Evolutionary conservation across 2,329 filamentous ascomycete genomes (phyloP).

Genomic region (Colletotrichum spaethianum): DNA sequence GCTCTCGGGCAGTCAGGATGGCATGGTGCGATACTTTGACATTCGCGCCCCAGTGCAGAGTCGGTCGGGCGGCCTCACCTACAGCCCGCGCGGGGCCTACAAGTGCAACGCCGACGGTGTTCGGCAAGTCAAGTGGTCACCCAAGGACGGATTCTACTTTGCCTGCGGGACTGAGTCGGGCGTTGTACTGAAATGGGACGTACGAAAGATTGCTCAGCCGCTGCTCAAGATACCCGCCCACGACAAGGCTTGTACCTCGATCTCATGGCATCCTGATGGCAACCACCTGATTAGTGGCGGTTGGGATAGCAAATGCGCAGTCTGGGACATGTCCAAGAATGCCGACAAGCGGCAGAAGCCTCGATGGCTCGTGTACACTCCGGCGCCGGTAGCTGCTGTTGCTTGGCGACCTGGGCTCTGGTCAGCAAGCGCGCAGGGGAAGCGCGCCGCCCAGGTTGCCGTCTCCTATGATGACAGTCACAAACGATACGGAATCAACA

Average conservation of each 20-base stretch:
- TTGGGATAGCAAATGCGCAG: constrained; percentile 72
- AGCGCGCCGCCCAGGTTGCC: constrained; percentile 73
- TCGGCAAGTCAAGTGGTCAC: constrained; percentile 76
- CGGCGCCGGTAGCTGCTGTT: constrained; percentile 71
- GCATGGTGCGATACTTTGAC: constrained; percentile 74
- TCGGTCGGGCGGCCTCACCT: constrained; percentile 64
- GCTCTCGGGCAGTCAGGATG: constrained; percentile 75
- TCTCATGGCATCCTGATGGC: constrained; percentile 79
- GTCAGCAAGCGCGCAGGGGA: constrained; percentile 74
- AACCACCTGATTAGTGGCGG: constrained; percentile 76
- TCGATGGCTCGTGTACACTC: constrained; percentile 72
- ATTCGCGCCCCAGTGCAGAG: constrained; percentile 64
- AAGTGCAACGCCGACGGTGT: constrained; percentile 70
- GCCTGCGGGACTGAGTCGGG: constrained; percentile 76
- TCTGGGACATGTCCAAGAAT: constrained; percentile 74
- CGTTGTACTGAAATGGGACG: constrained; percentile 75
- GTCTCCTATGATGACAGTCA: constrained; percentile 73
- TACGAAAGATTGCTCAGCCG: constrained; percentile 67
- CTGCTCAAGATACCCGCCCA: constrained; percentile 73
- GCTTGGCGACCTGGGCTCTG: constrained; percentile 76
- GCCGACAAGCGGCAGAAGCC: constrained; percentile 76
- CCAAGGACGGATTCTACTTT: constrained; percentile 72
- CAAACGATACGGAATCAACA: constrained; percentile 68
- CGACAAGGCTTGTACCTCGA: constrained; percentile 70
- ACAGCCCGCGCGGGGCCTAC: constrained; percentile 58